phyloP scores from a whole-genome alignment of 2,329 filamentous ascomycete species.

The Macrophomina pseudophaseolina region DNA sequence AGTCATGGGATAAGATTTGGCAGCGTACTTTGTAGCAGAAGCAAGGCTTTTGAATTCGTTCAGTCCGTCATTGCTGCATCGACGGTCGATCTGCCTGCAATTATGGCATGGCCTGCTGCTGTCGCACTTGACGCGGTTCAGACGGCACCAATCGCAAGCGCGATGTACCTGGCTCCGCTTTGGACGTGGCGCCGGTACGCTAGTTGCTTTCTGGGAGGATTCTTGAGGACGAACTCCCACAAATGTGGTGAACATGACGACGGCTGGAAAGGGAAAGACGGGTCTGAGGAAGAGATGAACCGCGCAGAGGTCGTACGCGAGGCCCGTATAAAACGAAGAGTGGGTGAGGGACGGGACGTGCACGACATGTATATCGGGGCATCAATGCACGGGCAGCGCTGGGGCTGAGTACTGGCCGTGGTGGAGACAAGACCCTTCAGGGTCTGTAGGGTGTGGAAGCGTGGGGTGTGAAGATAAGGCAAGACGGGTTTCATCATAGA shows the following conservation, averaged over 20 bases:
- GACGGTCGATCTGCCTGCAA: conserved; percentile 43
- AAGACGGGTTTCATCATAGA: neutral
- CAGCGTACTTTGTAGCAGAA: conserved; percentile 37
- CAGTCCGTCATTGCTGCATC: conserved; percentile 42
- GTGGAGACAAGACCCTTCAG: conserved; percentile 7
- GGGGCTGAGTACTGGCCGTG: neutral
- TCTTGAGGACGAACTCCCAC: neutral
- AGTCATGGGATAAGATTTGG: neutral
- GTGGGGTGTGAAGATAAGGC: conserved; percentile 1
- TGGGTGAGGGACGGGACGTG: conserved; percentile 16
- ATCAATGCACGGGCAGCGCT: conserved; percentile 3
- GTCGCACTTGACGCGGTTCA: conserved; percentile 52
- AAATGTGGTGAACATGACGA: conserved; percentile 30
- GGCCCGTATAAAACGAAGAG: conserved; percentile 1
- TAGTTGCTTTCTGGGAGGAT: neutral
- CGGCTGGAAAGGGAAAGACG: neutral
- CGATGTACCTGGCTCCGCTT: conserved; percentile 39
- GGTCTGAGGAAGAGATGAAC: neutral
- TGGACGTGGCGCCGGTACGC: conserved; percentile 14
- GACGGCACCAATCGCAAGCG: conserved; percentile 50
- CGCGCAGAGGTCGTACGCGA: neutral
- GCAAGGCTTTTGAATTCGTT: conserved; percentile 33
- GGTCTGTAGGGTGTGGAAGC: neutral
- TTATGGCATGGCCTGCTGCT: conserved; percentile 48
- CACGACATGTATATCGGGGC: conserved; percentile 1